Base-by-base conservation (phyloP, 2,329 filamentous ascomycete genomes). In the Fusarium hostae region DNA sequence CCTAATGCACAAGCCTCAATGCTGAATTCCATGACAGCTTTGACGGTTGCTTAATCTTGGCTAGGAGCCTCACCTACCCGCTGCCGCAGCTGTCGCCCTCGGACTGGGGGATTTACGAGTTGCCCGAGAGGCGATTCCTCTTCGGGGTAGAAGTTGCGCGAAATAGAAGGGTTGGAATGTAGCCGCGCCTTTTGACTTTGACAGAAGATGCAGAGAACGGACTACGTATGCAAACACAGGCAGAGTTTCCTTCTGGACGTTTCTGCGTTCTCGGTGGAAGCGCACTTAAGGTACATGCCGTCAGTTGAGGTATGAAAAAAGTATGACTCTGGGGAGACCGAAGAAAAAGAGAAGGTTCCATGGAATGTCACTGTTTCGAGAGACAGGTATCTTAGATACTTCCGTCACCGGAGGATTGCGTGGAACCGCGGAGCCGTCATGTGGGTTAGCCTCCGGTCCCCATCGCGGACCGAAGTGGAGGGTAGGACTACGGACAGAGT, bases 161-260 rank as follows among this genome's bases (percentile, higher is more conserved):
- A 24, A 20, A 18, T 24, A 37, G 51, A 35, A 20, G 22, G 32
- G 26, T 39, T 63, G 70, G 70, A 72, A 72, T 72, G 70, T 50
- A 47, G 50, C 50, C 7, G 26, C 50, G 16, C 59, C 28, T 55
- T 67, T 63, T 62, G 39, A 66, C 61, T 66, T 56, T 45, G 47
- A 18, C 15, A 34, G n/a, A 54, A 66, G 18, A 44, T 30, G 45
- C 20, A 41, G 22, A 26, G 44, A 43, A 58, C 35, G 35, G 44
- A 20, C 51, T 59, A 12, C 32, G 34, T n/a, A 24, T 22, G 57
- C 66, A 30, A 63, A 47, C 39, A 22, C 37, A 58, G 59, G 52
- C 44, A 60, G 26, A 51, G 37, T 45, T 60, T 51, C 32, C 51
- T 69, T 72, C 64, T 72, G 40, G 60, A 70, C 40, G 48, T 63